Evolutionary conservation across 2,329 filamentous ascomycete species (phyloP).

Genomic region (Fusarium sp.): DNA sequence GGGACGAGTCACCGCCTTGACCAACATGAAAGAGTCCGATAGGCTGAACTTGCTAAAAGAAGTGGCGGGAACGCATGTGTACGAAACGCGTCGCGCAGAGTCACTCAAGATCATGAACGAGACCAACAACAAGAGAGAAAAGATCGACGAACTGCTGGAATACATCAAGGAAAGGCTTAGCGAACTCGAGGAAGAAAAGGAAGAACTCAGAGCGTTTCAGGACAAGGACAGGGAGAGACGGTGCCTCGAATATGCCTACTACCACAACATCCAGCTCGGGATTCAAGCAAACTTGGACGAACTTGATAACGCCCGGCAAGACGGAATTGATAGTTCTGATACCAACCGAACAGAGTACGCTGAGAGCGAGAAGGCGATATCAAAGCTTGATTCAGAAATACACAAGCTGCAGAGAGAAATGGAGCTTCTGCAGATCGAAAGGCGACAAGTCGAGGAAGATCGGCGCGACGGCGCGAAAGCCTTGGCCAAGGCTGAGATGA

Average conservation of each 20-base stretch:
- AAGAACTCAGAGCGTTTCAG: constrained; percentile 92
- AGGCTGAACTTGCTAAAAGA: constrained; percentile 91
- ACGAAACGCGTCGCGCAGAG: constrained; percentile 90
- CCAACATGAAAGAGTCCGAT: constrained; percentile 98
- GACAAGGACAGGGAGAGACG: constrained; percentile 92
- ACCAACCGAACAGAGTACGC: constrained; percentile 80
- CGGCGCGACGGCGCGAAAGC: constrained; percentile 81
- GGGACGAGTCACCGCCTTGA: constrained; percentile 92
- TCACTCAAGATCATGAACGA: constrained; percentile 97
- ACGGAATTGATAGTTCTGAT: constrained; percentile 85
- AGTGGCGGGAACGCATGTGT: constrained; percentile 97
- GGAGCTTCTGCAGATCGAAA: constrained; percentile 85
- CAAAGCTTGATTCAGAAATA: constrained; percentile 80
- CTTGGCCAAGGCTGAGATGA: constrained; percentile 86
- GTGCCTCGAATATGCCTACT: constrained; percentile 94
- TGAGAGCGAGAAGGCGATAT: constrained; percentile 81
- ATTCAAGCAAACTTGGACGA: constrained; percentile 81
- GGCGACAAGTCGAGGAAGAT: constrained; percentile 88
- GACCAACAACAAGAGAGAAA: constrained; percentile 91
- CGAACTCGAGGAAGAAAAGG: constrained; percentile 96
- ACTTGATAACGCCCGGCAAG: constrained; percentile 82
- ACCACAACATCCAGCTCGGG: constrained; percentile 86
- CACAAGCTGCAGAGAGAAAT: constrained; percentile 82
- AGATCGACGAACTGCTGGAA: constrained; percentile 91
- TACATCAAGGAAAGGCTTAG: constrained; percentile 90